These are phyloP conservation scores for Plasmopara halstedii DNA, from an alignment of 352 stramenopile genomes.

Conservation along the genomic window DNA sequence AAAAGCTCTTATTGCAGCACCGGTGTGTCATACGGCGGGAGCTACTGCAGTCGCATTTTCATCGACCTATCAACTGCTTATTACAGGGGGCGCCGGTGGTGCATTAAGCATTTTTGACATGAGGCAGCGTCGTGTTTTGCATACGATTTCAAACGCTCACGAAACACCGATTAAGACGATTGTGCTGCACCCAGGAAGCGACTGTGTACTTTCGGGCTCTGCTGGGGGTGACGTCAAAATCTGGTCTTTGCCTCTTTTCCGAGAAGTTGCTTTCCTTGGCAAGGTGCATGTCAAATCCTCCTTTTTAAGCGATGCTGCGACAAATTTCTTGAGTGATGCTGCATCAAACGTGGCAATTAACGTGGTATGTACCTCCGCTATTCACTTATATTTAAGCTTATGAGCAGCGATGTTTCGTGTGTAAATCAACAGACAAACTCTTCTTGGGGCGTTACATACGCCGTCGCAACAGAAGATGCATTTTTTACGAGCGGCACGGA, in stretches of 20 bases:
- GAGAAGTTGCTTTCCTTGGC: slow-evolving; percentile 57
- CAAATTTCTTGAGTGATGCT: slow-evolving; percentile 69
- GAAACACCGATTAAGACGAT: slow-evolving; percentile 82
- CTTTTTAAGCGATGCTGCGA: slow-evolving; percentile 67
- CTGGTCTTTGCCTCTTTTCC: slow-evolving; percentile 81
- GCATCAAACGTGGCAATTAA: slow-evolving; percentile 84
- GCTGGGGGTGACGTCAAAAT: slow-evolving; percentile 83
- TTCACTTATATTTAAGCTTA: background rate
- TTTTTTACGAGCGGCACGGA: slow-evolving; percentile 84
- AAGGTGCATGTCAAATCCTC: slow-evolving; percentile 79
- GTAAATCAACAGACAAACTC: slow-evolving; percentile 48
- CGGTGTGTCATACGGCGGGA: slow-evolving; percentile 65
- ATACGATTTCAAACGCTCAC: slow-evolving; percentile 77
- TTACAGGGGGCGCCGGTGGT: slow-evolving; percentile 71
- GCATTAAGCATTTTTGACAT: slow-evolving; percentile 84
- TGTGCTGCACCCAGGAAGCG: slow-evolving; percentile 61
- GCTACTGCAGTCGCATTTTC: slow-evolving; percentile 75
- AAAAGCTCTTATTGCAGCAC: slow-evolving; percentile 62
- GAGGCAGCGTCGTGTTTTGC: slow-evolving; percentile 75
- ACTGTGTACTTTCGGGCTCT: slow-evolving; percentile 79
- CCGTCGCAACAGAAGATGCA: slow-evolving; percentile 63
- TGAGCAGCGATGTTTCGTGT: background rate
- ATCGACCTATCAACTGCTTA: slow-evolving; percentile 67
- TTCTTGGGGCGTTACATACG: slow-evolving; percentile 78
- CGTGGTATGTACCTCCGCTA: slow-evolving; percentile 53